phyloP scores from a whole-genome alignment of 768 basidiomycete species.

The Gloeophyllum trabeum region DNA sequence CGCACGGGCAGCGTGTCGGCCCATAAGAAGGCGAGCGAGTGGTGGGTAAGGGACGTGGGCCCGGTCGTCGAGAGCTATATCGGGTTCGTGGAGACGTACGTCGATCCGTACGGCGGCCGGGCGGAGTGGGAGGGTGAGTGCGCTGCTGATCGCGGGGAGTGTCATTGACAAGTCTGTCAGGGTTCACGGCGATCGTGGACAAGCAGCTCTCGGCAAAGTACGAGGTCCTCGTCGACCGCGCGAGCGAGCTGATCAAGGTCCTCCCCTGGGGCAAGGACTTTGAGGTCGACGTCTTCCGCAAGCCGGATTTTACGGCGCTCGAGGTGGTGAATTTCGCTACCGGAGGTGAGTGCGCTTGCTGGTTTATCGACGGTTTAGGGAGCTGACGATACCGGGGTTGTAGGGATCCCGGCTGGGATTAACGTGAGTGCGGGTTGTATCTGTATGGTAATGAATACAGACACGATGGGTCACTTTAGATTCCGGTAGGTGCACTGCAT shows the following conservation, averaged over 20 bases:
- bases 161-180: slow-evolving; percentile 21
- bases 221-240: slow-evolving; percentile 59
- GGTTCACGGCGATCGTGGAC: slow-evolving; percentile 83
- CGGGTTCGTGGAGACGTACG: slow-evolving; percentile 68
- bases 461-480: slow-evolving; percentile 26
- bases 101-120: slow-evolving; percentile 84
- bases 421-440: slow-evolving; percentile 36
- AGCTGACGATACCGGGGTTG: neutral
- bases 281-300: slow-evolving; percentile 53
- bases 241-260: slow-evolving; percentile 71
- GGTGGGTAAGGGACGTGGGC: slow-evolving; percentile 83
- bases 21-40: slow-evolving; percentile 65
- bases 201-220: slow-evolving; percentile 78
- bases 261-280: slow-evolving; percentile 64
- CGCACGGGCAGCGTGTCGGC: slow-evolving; percentile 67
- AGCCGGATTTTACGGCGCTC: slow-evolving; percentile 82
- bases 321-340: slow-evolving; percentile 79
- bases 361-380: neutral
- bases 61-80: slow-evolving; percentile 86
- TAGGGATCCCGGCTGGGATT: slow-evolving; percentile 80
- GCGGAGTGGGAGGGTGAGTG: slow-evolving; percentile 83
- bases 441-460: slow-evolving; percentile 1
- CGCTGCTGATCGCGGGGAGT: neutral
- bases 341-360: slow-evolving; percentile 38
- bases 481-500: slow-evolving; percentile 35